These are phyloP conservation scores for Mycena latifolia DNA, from an alignment of 768 basidiomycete genomes.

Conservation along the genomic window DNA sequence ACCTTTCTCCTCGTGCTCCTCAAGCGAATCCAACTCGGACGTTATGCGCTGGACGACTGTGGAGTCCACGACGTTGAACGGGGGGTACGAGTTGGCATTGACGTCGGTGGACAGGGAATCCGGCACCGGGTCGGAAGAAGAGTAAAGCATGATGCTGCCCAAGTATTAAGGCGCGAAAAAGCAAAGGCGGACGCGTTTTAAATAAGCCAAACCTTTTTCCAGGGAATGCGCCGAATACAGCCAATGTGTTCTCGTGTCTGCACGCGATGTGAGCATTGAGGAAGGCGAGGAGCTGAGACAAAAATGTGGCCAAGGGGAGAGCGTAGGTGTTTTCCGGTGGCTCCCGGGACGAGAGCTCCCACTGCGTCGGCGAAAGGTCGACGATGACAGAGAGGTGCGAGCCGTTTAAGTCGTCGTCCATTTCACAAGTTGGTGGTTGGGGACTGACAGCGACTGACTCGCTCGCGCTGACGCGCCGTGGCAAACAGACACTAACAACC, in stretches of 20 bases:
- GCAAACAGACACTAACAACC: not conserved
- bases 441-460: not conserved
- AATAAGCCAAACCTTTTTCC: conserved; percentile 74
- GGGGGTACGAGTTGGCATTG: conserved; percentile 81
- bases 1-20: conserved; percentile 65
- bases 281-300: conserved; percentile 90
- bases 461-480: not conserved
- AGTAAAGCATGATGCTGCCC: conserved; percentile 80
- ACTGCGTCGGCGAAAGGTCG: conserved; percentile 89
- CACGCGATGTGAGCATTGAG: conserved; percentile 93
- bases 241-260: conserved; percentile 92
- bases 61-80: conserved; percentile 84
- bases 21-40: conserved; percentile 69
- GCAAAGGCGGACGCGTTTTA: conserved; percentile 9
- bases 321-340: conserved; percentile 60
- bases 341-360: conserved; percentile 74
- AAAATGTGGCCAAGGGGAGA: conserved; percentile 77
- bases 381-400: conserved; percentile 85
- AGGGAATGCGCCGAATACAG: conserved; percentile 91
- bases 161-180: conserved; percentile 4
- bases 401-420: conserved; percentile 42
- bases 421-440: not conserved
- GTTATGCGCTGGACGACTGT: conserved; percentile 72
- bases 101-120: conserved; percentile 60
- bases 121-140: conserved; percentile 64